Evolutionary conservation across 768 basidiomycete species (phyloP).

Genomic region (Tephrocybe sp.): DNA sequence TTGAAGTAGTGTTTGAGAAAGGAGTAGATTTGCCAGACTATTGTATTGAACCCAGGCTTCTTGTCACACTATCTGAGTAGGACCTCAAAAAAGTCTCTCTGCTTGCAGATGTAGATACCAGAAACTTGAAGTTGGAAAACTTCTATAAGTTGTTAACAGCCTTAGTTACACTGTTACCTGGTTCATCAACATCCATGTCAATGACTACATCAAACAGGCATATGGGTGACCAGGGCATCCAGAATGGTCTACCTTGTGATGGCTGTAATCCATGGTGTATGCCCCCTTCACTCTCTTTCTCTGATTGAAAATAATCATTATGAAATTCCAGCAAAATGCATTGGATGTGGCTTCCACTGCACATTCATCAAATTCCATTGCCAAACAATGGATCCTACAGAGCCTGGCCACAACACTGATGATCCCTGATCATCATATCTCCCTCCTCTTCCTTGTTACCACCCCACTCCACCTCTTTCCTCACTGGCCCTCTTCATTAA

Average conservation of each 20-base stretch:
- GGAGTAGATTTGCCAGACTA: no score
- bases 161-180: no score
- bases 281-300: conserved; percentile 28
- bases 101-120: no score
- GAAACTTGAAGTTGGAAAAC: no score
- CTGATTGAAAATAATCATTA: no score
- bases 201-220: conserved; percentile 81
- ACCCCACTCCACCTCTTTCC: neutral
- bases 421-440: conserved; percentile 33
- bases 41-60: no score
- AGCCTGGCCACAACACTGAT: conserved; percentile 64
- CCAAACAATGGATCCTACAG: conserved; percentile 76
- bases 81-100: no score
- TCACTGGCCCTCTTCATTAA: conserved; percentile 34
- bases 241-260: conserved; percentile 73
- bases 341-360: conserved; percentile 68
- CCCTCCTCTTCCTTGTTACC: neutral
- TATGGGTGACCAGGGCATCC: conserved; percentile 87
- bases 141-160: no score
- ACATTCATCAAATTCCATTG: conserved; percentile 84
- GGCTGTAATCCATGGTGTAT: conserved; percentile 77
- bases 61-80: no score
- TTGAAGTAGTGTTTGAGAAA: no score
- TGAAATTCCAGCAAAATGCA: conserved; percentile 78
- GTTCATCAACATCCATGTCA: conserved; percentile 85